A percentile compares a stretch with the other conserved stretches of the same genome.
Evolutionary conservation across 2,329 filamentous ascomycete genomes (phyloP).

Genomic region (Pseudophaeomoniella oleicola): DNA sequence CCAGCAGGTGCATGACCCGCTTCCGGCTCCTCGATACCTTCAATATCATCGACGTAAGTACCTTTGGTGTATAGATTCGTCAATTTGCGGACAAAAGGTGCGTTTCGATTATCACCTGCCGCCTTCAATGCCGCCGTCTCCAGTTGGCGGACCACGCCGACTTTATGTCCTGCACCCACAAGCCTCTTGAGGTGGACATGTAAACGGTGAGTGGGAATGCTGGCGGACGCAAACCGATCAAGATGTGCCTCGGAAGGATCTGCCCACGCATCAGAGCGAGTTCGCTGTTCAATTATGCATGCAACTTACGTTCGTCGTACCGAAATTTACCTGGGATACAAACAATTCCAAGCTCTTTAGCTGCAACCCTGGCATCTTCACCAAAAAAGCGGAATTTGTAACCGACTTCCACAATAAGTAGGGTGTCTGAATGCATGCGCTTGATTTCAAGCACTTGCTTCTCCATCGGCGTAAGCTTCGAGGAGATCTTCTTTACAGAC

Average conservation of each 20-base stretch:
- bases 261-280: no score
- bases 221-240: conserved; percentile 84
- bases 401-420: conserved; percentile 87
- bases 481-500: conserved; percentile 53
- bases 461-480: conserved; percentile 89
- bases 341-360: conserved; percentile 83
- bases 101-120: conserved; percentile 82
- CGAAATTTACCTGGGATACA: conserved; percentile 92
- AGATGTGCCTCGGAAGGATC: conserved; percentile 81
- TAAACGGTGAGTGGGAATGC: conserved; percentile 81
- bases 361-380: conserved; percentile 78
- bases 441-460: conserved; percentile 91
- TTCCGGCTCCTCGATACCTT: conserved; percentile 49
- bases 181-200: conserved; percentile 89
- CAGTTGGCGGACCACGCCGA: conserved; percentile 84
- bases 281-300: conserved; percentile 9
- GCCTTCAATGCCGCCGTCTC: conserved; percentile 95
- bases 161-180: conserved; percentile 84
- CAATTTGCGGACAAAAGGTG: conserved; percentile 80
- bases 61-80: conserved; percentile 97
- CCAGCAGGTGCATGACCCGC: conserved; percentile 39
- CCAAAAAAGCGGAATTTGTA: conserved; percentile 98
- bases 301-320: conserved; percentile 61
- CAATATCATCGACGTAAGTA: conserved; percentile 89
- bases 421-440: conserved; percentile 71